Base-by-base conservation (phyloP, 2,329 filamentous ascomycete genomes). In the Aspergillus intermedius region DNA sequence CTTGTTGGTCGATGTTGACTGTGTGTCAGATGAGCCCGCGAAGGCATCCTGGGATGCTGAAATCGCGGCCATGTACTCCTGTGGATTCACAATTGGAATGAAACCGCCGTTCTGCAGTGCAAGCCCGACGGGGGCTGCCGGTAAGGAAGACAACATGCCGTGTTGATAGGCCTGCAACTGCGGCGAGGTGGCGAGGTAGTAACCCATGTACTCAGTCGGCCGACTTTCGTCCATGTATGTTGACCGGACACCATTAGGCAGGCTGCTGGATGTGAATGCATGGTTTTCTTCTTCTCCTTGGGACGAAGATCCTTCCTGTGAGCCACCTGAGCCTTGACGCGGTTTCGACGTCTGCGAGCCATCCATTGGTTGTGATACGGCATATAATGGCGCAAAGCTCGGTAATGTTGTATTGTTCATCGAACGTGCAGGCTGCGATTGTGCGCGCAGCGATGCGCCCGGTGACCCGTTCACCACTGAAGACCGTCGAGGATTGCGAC, bases 401-500 rank as follows among this genome's bases (percentile, higher is more conserved):
- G 62, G 64, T 42, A 64, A 54, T 39, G 53, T 56, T 3, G 61
- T 59, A 22, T 69, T 67, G 45, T 69, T 66, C 15, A 73, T 55
- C n/a, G 69, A 60, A 21, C 74, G 65, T n/a, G 74, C 72, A 46
- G 74, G 74, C 49, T 76, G 73, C n/a, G 74, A 76, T 21, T 76
- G 74, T n/a, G 74, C 73, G 47, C 74, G 63, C 25, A 75, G 52
- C 19, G 68, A 71, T 25, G 64, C 65, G 30, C 67, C 67, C 3
- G 72, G 66, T 17, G 71, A 70, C 7, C 65, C 66, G 47, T 70
- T 72, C 10, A 67, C 66, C 47, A 69, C 62, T 3, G 73, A 75
- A 10, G 72, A 71, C 46, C 73, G 66, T 41, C 74, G 69, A 30
- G 68, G 67, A 49, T 66, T 73, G 28, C 73, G 71, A 39, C 72